Conservation (phyloP, 2,329 filamentous ascomycete genomes). For the Colletotrichum sp. region DNA sequence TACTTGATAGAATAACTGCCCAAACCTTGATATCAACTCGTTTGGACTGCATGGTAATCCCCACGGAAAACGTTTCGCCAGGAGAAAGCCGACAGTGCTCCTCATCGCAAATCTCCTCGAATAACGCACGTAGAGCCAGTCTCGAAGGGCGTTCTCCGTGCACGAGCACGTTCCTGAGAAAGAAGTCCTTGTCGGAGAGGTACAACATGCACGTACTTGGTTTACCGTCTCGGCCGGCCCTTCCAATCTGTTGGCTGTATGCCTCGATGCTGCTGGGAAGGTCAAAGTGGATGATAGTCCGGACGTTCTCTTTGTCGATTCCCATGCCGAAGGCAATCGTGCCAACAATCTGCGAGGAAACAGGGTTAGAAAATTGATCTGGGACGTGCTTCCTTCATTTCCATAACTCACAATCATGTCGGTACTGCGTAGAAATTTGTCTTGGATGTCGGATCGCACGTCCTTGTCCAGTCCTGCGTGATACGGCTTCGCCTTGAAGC, state of each 20-base stretch:
- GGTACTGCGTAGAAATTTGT: constrained; percentile 53
- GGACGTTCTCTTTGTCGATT: constrained; percentile 60
- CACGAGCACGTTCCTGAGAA: constrained; percentile 63
- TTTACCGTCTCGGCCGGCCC: constrained; percentile 59
- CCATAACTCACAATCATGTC: constrained; percentile 34
- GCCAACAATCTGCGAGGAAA: constrained; percentile 43
- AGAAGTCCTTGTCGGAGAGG: constrained; percentile 61
- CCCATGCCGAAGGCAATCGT: constrained; percentile 67
- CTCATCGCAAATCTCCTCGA: constrained; percentile 55
- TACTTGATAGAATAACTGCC: accelerated
- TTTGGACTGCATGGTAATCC: constrained; percentile 46
- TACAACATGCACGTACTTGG: constrained; percentile 62
- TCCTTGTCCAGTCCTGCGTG: constrained; percentile 55
- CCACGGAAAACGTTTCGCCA: constrained; percentile 51
- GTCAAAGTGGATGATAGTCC: constrained; percentile 59
- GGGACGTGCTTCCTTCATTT: accelerated
- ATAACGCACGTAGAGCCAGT: constrained; percentile 48
- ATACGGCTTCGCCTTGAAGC: constrained; percentile 49
- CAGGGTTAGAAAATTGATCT: not conserved
- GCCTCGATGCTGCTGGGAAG: constrained; percentile 57
- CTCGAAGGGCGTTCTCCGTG: constrained; percentile 63
- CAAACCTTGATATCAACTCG: constrained; percentile 59
- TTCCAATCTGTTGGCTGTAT: constrained; percentile 63
- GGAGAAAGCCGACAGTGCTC: constrained; percentile 33
- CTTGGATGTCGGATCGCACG: constrained; percentile 51